Evolutionary conservation across 306 rosid genomes (phyloP).

Genomic region (Quercus agrifolia): DNA sequence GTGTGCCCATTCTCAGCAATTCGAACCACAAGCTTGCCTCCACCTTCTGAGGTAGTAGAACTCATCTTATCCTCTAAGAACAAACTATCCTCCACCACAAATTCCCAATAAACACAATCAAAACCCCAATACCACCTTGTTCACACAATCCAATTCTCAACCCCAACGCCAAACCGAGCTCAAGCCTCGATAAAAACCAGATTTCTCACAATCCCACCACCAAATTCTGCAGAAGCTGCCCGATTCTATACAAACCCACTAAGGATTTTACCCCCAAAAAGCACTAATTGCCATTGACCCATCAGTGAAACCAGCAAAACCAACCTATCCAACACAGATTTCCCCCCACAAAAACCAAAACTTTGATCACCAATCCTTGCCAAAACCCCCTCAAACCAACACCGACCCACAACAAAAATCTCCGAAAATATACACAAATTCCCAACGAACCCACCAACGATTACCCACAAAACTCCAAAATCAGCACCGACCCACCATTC

Average conservation of each 20-base stretch:
- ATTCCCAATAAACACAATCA: constrained; percentile 22
- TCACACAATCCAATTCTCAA: neutral
- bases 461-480: constrained; percentile 17
- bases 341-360: constrained; percentile 8
- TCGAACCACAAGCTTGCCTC: constrained; percentile 72
- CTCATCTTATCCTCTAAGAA: constrained; percentile 56
- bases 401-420: constrained; percentile 14
- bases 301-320: constrained; percentile 11
- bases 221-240: constrained; percentile 18
- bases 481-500: constrained; percentile 15
- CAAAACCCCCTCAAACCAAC: constrained; percentile 29
- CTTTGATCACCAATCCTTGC: constrained; percentile 34
- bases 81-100: constrained; percentile 25
- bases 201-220: constrained; percentile 18
- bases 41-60: constrained; percentile 46
- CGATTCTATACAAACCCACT: constrained; percentile 8
- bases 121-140: constrained; percentile 14
- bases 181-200: constrained; percentile 20
- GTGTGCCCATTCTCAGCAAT: constrained; percentile 93
- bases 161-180: constrained; percentile 18
- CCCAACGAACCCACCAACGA: constrained; percentile 22
- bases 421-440: neutral
- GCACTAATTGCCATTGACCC: constrained; percentile 21
- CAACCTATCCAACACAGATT: constrained; percentile 19
- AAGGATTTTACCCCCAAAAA: neutral